phyloP scores from a whole-genome alignment of 108 stramenopile genomes.

The Cyclotella kingstonii region DNA sequence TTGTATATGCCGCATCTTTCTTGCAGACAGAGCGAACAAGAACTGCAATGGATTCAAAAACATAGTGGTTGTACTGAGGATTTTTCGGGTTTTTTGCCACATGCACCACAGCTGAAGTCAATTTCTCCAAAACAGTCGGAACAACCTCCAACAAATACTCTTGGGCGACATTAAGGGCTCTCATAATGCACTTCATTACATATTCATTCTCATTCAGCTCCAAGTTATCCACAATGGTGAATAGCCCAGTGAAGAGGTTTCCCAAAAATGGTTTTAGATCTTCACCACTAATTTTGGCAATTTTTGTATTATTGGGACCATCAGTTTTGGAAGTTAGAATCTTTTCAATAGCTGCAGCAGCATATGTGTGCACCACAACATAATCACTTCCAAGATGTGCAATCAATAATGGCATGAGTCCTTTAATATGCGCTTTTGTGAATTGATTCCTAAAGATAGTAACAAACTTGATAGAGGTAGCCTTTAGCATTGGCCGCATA shows the following conservation, averaged over 20 bases:
- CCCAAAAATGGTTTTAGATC: constrained; percentile 80
- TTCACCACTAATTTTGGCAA: constrained; percentile 59
- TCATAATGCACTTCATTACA: constrained; percentile 97
- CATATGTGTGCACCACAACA: constrained; percentile 96
- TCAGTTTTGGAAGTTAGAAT: constrained; percentile 70
- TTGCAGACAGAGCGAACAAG: constrained; percentile 80
- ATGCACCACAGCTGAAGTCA: constrained; percentile 74
- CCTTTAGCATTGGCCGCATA: constrained; percentile 88
- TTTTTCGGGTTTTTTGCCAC: constrained; percentile 96
- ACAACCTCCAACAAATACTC: constrained; percentile 85
- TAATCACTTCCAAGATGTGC: constrained; percentile 56
- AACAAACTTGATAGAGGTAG: constrained; percentile 92
- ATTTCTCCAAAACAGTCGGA: constrained; percentile 77
- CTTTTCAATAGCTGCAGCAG: constrained; percentile 90
- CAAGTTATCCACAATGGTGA: constrained; percentile 80
- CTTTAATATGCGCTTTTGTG: constrained; percentile 55
- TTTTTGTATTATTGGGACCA: constrained; percentile 42
- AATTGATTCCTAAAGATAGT: constrained; percentile 96
- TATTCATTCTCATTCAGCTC: constrained; percentile 94
- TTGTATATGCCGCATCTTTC: constrained; percentile 57
- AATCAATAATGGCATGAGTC: constrained; percentile 76
- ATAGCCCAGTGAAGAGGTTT: constrained; percentile 83
- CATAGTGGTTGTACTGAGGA: constrained; percentile 96
- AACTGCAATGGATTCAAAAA: constrained; percentile 96
- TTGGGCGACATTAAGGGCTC: constrained; percentile 72